These are phyloP conservation scores for Fusarium devonianum DNA, from an alignment of 2,329 filamentous ascomycete genomes.

Conservation along the genomic window DNA sequence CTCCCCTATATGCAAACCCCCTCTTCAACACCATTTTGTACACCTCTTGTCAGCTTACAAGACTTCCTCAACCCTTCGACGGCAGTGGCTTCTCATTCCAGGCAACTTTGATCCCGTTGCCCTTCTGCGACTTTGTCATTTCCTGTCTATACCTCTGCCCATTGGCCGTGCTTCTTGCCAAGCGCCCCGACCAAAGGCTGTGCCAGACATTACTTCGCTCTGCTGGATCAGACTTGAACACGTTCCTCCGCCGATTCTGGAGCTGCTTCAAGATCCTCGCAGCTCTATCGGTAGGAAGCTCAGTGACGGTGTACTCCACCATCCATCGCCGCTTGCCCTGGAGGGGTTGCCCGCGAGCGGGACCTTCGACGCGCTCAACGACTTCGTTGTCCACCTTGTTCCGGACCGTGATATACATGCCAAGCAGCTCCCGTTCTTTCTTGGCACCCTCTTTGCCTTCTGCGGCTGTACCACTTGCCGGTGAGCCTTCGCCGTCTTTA, in stretches of 20 bases:
- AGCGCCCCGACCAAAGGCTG: slow-evolving; percentile 52
- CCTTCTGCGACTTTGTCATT: slow-evolving; percentile 60
- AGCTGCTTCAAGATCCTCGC: slow-evolving; percentile 62
- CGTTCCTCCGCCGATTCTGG: slow-evolving; percentile 61
- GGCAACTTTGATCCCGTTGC: slow-evolving; percentile 56
- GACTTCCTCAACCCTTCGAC: background rate
- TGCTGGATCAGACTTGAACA: slow-evolving; percentile 52
- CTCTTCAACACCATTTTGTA: background rate
- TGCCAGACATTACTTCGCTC: slow-evolving; percentile 55
- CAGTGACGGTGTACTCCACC: slow-evolving; percentile 79
- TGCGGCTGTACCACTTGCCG: background rate
- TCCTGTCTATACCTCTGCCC: slow-evolving; percentile 66
- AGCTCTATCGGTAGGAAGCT: slow-evolving; percentile 59
- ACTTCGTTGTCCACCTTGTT: slow-evolving; percentile 74
- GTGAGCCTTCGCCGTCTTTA: background rate
- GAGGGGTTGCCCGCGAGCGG: background rate
- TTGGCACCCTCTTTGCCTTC: background rate
- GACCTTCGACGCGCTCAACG: slow-evolving; percentile 64
- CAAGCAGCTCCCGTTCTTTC: slow-evolving; percentile 51
- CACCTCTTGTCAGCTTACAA: slow-evolving; percentile 1
- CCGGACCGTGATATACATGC: slow-evolving; percentile 74
- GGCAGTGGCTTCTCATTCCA: slow-evolving; percentile 47
- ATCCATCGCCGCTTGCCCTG: slow-evolving; percentile 60
- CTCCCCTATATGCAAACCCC: slow-evolving; percentile 8
- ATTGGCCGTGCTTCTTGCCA: slow-evolving; percentile 53